Evolutionary conservation across 2,329 filamentous ascomycete species (phyloP).

Genomic region (Stachybotrys chartarum): DNA sequence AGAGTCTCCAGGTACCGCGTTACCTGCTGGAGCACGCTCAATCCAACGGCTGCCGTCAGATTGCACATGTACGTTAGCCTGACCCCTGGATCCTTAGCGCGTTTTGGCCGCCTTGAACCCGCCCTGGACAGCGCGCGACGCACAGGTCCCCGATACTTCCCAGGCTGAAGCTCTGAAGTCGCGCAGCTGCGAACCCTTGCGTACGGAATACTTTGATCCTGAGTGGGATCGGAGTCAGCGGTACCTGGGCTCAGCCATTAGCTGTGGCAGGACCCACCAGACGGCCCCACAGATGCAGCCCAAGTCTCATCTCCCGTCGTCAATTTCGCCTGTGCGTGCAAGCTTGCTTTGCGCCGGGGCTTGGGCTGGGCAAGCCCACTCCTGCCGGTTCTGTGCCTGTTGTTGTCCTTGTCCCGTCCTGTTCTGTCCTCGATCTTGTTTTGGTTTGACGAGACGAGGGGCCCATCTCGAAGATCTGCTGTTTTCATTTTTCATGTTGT

Average conservation of each 20-base stretch:
- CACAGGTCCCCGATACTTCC: not conserved
- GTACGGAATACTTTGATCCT: too few species aligned
- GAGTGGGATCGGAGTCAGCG: too few species aligned
- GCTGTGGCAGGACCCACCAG: not conserved
- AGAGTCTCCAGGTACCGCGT: not conserved
- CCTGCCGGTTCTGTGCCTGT: not conserved
- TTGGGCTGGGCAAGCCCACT: not conserved
- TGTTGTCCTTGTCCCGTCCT: not conserved
- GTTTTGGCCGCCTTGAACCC: not conserved
- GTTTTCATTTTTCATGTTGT: too few species aligned
- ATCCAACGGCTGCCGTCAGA: not conserved
- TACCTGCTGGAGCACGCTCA: not conserved
- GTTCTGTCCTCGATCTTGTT: not conserved
- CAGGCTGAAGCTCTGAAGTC: too few species aligned
- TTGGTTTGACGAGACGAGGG: not conserved
- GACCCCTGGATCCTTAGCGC: not conserved
- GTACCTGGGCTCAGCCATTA: too few species aligned
- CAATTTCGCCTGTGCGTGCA: conserved; percentile 10
- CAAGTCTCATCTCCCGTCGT: conserved; percentile 13
- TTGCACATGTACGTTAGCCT: not conserved
- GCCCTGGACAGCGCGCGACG: not conserved
- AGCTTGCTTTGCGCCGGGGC: not conserved
- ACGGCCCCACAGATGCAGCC: conserved; percentile 9
- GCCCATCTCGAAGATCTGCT: too few species aligned
- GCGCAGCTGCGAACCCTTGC: too few species aligned